Conservation (phyloP, 2,329 filamentous ascomycete species). For the Diplodia mutila region DNA sequence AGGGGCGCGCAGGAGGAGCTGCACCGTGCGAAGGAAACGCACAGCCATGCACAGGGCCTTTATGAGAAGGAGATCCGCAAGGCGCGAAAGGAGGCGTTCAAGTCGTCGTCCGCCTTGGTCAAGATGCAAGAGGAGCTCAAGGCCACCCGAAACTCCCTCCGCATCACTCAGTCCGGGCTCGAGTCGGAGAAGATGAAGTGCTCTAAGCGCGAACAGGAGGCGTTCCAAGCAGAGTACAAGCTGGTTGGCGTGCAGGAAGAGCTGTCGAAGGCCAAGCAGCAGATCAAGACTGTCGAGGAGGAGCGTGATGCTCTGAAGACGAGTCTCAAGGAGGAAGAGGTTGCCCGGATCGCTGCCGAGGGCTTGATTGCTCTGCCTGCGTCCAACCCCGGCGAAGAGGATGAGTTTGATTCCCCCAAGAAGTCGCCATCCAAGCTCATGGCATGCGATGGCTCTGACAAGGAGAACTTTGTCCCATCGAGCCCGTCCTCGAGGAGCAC, state of each 20-base stretch:
- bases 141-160: slow-evolving; percentile 58
- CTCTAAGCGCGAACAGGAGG: slow-evolving; percentile 67
- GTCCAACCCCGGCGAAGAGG: slow-evolving; percentile 55
- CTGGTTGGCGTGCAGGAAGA: slow-evolving; percentile 69
- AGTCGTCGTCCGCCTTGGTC: slow-evolving; percentile 69
- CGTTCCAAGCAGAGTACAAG: slow-evolving; percentile 68
- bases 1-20: slow-evolving; percentile 67
- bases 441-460: slow-evolving; percentile 45
- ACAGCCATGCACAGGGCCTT: slow-evolving; percentile 49
- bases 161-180: slow-evolving; percentile 62
- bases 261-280: slow-evolving; percentile 65
- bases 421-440: slow-evolving; percentile 53
- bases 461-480: slow-evolving; percentile 48
- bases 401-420: slow-evolving; percentile 66
- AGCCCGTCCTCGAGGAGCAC: not conserved
- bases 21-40: slow-evolving; percentile 69
- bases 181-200: slow-evolving; percentile 67
- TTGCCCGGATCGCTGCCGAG: slow-evolving; percentile 72
- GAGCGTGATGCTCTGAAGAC: slow-evolving; percentile 76
- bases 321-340: slow-evolving; percentile 72
- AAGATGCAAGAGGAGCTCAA: slow-evolving; percentile 78
- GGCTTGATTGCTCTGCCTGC: slow-evolving; percentile 68
- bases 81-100: slow-evolving; percentile 73
- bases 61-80: slow-evolving; percentile 77
- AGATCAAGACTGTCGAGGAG: slow-evolving; percentile 68